Percentiles rank a stretch among this genome's conserved stretches.
Evolutionary conservation across 163 green algal species (phyloP).

Genomic region (Scenedesmus sp.): DNA sequence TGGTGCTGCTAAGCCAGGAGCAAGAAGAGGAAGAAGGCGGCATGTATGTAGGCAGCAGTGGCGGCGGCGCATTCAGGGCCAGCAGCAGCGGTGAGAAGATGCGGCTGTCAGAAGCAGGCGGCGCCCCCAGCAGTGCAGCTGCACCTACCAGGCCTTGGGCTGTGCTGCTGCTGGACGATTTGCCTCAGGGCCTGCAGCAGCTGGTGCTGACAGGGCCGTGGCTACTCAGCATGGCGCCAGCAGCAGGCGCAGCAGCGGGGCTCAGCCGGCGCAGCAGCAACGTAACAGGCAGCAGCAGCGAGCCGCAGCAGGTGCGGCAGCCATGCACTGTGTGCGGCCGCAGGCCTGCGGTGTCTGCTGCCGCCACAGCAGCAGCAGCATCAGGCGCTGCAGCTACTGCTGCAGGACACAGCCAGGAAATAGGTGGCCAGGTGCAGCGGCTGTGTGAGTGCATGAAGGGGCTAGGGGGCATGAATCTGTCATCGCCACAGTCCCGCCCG

Average conservation of each 20-base stretch:
- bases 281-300: neutral
- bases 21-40: neutral
- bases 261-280: neutral
- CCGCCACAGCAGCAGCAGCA: neutral
- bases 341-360: neutral
- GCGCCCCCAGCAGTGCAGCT: neutral
- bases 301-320: neutral
- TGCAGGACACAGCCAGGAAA: neutral
- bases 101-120: neutral
- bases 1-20: neutral
- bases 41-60: neutral
- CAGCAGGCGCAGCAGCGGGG: neutral
- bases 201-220: conserved; percentile 8
- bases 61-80: neutral
- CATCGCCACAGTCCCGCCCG: neutral
- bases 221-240: neutral
- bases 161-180: neutral
- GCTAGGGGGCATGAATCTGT: neutral
- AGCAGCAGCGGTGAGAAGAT: neutral
- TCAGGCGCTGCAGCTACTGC: neutral
- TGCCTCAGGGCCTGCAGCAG: conserved; percentile 14
- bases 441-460: conserved; percentile 22
- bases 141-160: neutral
- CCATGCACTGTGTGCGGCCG: neutral
- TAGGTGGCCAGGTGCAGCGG: neutral